These are phyloP conservation scores for Globisporangium splendens DNA, from an alignment of 352 stramenopile genomes.

Conservation along the genomic window DNA sequence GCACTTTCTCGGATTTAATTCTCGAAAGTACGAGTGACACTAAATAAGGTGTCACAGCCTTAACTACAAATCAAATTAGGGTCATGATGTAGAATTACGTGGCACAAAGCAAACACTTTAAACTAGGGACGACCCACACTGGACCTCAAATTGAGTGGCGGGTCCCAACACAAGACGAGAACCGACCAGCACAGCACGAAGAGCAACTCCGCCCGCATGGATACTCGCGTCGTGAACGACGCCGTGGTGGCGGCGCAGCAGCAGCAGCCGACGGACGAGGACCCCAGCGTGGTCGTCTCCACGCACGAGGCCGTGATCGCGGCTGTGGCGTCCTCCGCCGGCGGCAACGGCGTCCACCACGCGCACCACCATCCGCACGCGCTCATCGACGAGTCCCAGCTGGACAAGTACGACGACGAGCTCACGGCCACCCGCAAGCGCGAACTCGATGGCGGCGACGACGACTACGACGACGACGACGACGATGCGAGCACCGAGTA, in stretches of 20 bases:
- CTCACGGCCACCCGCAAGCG: constrained; percentile 29
- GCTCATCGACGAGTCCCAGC: constrained; percentile 29
- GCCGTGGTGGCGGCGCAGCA: neutral
- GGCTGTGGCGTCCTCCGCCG: constrained; percentile 1
- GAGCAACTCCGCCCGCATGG: constrained; percentile 3
- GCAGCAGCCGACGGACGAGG: neutral
- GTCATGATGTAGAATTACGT: too few relatives aligned
- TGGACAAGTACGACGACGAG: constrained; percentile 39
- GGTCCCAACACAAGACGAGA: constrained; percentile 3
- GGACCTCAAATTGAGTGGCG: constrained; percentile 16
- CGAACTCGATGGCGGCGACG: constrained; percentile 29
- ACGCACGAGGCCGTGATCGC: neutral
- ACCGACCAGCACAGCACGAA: neutral
- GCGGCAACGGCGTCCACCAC: neutral
- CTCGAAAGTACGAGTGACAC: neutral
- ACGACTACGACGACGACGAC: constrained; percentile 35
- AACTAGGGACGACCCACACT: neutral
- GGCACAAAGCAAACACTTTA: too few relatives aligned
- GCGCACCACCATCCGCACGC: constrained; percentile 12
- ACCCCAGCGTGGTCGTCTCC: neutral
- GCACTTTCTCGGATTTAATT: neutral
- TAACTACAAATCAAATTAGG: too few relatives aligned
- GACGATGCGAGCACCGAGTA: constrained; percentile 29
- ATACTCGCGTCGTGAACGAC: constrained; percentile 1
- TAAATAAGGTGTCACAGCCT: neutral